Evolutionary conservation across 768 basidiomycete species (phyloP), one percentile per base, ranked within the genome.

Genomic region (Phaeotremella skinneri): DNA sequence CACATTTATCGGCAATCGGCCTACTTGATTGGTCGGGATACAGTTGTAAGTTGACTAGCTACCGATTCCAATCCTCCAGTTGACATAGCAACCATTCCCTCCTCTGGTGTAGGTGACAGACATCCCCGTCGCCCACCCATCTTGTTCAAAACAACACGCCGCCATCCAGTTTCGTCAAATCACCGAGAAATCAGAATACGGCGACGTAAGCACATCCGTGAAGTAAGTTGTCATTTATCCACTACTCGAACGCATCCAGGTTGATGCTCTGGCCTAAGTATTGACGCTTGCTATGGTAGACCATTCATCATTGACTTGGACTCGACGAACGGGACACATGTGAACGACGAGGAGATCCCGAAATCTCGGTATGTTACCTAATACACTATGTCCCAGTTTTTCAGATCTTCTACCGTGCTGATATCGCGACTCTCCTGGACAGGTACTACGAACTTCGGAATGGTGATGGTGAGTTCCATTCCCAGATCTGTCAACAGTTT

Each of bases 221-320:
- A 99, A 98, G 94, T 94, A 49, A 43, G 89, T 82, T 9, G 6
- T 4, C 25, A 37, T 26, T 26, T 29, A 30, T 41, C 13, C 41
- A 20, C 32, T 37, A 54, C 25, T 13, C 26, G 41, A 17, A 21
- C 29, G 16, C 50, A 16, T 9, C 23, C 25, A 50, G 4, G 34
- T 23, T 41, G 49, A 32, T 54, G n/a, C 52, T 11, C 17, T 11
- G 34, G 29, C 14, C 32, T 47, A 37, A 34, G 20, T 5, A 4
- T 41, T 26, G 29, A n/a, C 34, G 16, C 29, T 58, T 61, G 23
- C 43, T 31, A 27, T 20, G 53, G 14, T 64, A 98, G 92, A 72
- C 92, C 96, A 1, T 99, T 92, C 76, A 84, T 99, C 50, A 96
- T 99, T 59, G 96, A 99, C 78, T 84, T 99, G 7, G 93, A 99